Base-by-base conservation (phyloP, 2,329 filamentous ascomycete species). In the Alternaria conjuncta region DNA sequence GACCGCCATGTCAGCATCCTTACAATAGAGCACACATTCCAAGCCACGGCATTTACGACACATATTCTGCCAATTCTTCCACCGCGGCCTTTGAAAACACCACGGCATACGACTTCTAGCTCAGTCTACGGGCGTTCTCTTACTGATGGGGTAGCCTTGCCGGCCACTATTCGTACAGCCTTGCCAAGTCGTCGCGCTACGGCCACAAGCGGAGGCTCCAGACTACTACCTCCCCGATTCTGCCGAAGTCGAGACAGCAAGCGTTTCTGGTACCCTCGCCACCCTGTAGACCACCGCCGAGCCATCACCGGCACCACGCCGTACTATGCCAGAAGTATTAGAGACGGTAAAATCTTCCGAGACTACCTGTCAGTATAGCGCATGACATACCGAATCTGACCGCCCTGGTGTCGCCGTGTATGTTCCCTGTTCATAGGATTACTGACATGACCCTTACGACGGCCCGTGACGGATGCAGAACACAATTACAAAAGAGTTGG, bases 171-270 rank as follows among this genome's bases (percentile, higher is more conserved):
- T 69, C 54, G 65, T 57, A 44, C 49, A 67, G 63, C 63, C 64
- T 44, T 65, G 67, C 62, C 63, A 51, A 62, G 50, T 50, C 51
- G 56, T 49, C 43, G 57, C 73, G 70, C 74, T 75, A 72, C 72
- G 69, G 71, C 68, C 63, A 64, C 64, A 55, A 66, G 62, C 71
- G 70, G 72, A 74, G 63, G 67, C 67, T 71, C 71, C 66, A 72
- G 68, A 68, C 63, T 65, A 68, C 64, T 71, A 69, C 70, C 65
- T 68, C 63, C 66, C 67, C 64, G 69, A 66, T 68, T 65, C 59
- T 55, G 60, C 71, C 67, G 60, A 72, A 59, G 63, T 68, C 65
- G 59, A 64, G 51, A 61, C 61, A 51, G 28, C 20, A 64, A 54
- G 49, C 21, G 56, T 66, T 60, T 60, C 20, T 53, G 62, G 44